phyloP scores from a whole-genome alignment of 129 eudicot species.

The Centaurea solstitialis region DNA sequence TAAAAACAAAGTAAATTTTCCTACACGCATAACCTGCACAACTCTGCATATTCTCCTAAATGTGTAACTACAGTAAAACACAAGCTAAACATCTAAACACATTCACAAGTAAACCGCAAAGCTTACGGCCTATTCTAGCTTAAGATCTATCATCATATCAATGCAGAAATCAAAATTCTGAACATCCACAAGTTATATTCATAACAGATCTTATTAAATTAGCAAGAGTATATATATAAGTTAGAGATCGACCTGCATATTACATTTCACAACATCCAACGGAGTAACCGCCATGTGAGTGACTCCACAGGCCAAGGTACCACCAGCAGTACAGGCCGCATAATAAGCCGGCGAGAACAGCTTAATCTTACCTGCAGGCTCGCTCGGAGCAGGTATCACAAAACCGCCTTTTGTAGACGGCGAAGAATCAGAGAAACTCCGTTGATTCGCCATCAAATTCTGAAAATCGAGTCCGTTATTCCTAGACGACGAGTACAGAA shows the following conservation, averaged over 20 bases:
- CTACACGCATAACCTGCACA: neutral
- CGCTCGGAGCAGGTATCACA: constrained; percentile 62
- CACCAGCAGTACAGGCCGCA: constrained; percentile 72
- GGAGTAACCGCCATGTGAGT: constrained; percentile 90
- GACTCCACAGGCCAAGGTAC: constrained; percentile 58
- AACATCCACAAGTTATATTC: neutral
- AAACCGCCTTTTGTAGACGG: constrained; percentile 28
- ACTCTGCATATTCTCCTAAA: neutral
- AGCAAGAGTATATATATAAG: neutral
- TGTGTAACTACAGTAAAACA: neutral
- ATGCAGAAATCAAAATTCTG: neutral
- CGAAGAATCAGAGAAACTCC: neutral
- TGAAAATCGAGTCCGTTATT: constrained; percentile 6
- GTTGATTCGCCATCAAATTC: neutral
- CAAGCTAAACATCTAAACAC: no score
- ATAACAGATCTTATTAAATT: neutral
- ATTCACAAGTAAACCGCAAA: neutral
- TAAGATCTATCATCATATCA: neutral
- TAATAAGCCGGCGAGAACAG: constrained; percentile 74
- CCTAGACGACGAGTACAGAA: constrained; percentile 37
- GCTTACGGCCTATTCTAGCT: neutral
- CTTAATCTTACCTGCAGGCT: constrained; percentile 47
- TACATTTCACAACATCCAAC: constrained; percentile 87
- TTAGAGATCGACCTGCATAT: constrained; percentile 69
- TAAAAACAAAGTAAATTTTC: neutral